Evolutionary conservation across 805 yeast genomes (phyloP).

Genomic region (Kodamaea kaohsiungensis): DNA sequence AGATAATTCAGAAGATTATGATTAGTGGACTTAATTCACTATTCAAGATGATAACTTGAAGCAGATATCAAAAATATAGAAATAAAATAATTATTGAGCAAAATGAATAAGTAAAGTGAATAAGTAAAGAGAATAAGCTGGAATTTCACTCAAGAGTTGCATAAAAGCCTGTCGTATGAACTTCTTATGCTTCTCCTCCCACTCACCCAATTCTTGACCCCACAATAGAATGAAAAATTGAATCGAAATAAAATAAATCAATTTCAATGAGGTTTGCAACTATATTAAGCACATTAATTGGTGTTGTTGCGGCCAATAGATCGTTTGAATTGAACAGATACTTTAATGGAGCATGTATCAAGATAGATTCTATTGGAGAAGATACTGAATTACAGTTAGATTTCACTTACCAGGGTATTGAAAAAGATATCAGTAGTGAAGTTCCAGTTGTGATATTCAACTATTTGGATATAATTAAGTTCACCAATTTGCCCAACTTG

Average conservation of each 20-base stretch:
- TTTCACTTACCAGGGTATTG: slow-evolving; percentile 3
- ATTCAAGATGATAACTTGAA: too few relatives aligned
- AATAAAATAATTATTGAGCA: too few relatives aligned
- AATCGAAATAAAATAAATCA: not conserved
- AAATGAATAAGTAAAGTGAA: too few relatives aligned
- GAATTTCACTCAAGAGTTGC: too few relatives aligned
- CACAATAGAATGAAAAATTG: not conserved
- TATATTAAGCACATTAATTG: slow-evolving; percentile 3
- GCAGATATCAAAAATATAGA: too few relatives aligned
- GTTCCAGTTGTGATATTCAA: slow-evolving; percentile 13
- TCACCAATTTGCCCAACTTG: slow-evolving; percentile 12
- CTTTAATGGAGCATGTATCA: slow-evolving; percentile 13
- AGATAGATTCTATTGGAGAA: slow-evolving; percentile 6
- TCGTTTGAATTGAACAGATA: slow-evolving; percentile 7
- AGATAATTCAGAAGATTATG: not conserved
- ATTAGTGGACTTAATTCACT: too few relatives aligned
- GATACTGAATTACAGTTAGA: slow-evolving; percentile 9
- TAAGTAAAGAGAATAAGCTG: too few relatives aligned
- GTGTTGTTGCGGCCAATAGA: slow-evolving; percentile 6
- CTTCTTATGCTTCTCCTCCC: too few relatives aligned
- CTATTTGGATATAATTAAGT: slow-evolving; percentile 14
- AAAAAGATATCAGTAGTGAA: slow-evolving; percentile 6
- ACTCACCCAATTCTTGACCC: too few relatives aligned
- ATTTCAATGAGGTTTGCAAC: slow-evolving; percentile 7
- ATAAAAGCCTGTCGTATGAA: too few relatives aligned